These are phyloP conservation scores for Nakazawaea pomicola DNA, from an alignment of 805 yeast species.

Conservation along the genomic window DNA sequence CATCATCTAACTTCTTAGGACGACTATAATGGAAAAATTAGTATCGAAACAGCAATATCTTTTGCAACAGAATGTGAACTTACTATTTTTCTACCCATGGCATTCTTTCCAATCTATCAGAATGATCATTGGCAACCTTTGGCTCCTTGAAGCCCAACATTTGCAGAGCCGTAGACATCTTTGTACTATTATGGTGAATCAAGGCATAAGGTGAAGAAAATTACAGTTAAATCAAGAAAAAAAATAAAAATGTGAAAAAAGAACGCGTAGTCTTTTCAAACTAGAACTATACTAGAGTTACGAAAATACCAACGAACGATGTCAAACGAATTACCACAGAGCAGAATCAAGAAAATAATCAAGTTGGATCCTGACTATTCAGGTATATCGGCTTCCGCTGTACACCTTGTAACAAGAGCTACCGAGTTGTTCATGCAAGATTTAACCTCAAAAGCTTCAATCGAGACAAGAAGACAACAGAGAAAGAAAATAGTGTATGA, in stretches of 20 bases:
- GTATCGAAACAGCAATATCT: too few species aligned
- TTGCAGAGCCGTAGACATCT: conserved; percentile 6
- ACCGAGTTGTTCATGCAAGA: conserved; percentile 70
- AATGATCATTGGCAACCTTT: not conserved
- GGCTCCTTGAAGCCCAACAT: conserved; percentile 2
- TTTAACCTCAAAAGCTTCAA: conserved; percentile 64
- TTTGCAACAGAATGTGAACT: too few species aligned
- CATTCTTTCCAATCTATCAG: conserved; percentile 43
- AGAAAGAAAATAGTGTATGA: conserved; percentile 66
- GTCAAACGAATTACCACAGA: conserved; percentile 43
- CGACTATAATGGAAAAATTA: too few species aligned
- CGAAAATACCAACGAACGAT: not conserved
- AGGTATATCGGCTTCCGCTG: conserved; percentile 35
- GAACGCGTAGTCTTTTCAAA: conserved; percentile 4
- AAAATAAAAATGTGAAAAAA: not conserved
- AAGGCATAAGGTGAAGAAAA: too few species aligned
- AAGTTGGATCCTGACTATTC: conserved; percentile 75
- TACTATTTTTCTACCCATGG: conserved; percentile 94
- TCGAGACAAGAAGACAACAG: conserved; percentile 58
- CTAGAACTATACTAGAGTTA: not conserved
- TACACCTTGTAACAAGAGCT: conserved; percentile 30
- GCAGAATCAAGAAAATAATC: conserved; percentile 66
- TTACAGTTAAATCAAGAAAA: too few species aligned
- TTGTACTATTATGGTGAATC: too few species aligned
- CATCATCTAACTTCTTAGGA: conserved; percentile 81